Evolutionary conservation across 257 asterid genomes (phyloP), one percentile per base, ranked within the genome.

Genomic region (Ilex asprella): DNA sequence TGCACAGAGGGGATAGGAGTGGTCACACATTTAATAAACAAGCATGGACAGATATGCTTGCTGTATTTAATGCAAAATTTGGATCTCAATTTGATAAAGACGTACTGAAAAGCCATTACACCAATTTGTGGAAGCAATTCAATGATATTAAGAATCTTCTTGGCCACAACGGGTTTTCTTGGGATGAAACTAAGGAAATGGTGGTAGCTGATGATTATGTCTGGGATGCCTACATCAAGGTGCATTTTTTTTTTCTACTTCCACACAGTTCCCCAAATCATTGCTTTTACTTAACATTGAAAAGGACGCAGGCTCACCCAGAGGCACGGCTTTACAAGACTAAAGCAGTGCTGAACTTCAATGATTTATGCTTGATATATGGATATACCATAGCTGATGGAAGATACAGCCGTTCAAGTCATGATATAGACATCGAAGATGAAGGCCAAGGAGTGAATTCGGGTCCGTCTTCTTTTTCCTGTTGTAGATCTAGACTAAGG

Each of bases 71-170:
- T 68, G 70, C 70, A 50, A 78, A 71, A 68, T 78, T 78, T 63
- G 83, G 78, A 54, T 70, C 83, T 57, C 75, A 74, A 16, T 78
- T 74, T 21, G 83, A 78, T 56, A 74, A 78, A 71, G 83, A 78
- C 65, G 80, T 74, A 1, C 47, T 78, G 11, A 78, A 78, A 75
- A 65, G 80, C 63, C 83, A 79, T 31, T 78, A 78, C 56, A 65
- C 83, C 10, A 70, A 67, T 64, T 58, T 78, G 73, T 78, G 83
- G 83, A 78, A 78, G 51, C 50, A 70, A 68, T 78, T 74, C 61
- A 78, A 78, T 47, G 80, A 74, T 31, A 41, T 71, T 51, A 78
- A 74, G 56, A 67, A 46, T 64, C 71, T 78, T 58, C 80, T 78
- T 55, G 59, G 78, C 65, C 80, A 74, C 61, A 60, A 52, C 29